Base-by-base conservation (phyloP, 2,329 filamentous ascomycete genomes). In the Xylaria arbuscula region DNA sequence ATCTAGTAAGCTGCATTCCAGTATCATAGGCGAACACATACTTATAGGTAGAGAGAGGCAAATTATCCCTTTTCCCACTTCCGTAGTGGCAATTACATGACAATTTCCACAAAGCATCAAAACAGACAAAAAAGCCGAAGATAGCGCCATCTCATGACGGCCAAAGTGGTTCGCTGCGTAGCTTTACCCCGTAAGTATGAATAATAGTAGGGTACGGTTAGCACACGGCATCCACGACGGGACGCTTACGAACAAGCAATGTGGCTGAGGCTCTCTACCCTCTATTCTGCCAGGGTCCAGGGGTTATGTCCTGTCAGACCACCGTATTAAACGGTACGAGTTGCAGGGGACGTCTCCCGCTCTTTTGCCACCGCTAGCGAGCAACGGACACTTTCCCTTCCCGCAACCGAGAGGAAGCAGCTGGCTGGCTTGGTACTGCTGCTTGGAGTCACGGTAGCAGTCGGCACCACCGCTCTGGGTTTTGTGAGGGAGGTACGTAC, bases 311-410 rank as follows among this genome's bases (percentile, higher is more conserved):
- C 47, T 38, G 34, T 32, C 47, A 24, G 36, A 36, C 15, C 10
- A 45, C 61, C 61, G 66, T 68, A 51, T 58, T 68, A 57, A 58
- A 68, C 66, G 62, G 66, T 17, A 17, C 4, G 32, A 54, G 38
- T 62, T 19, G 22, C 13, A 47, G 59, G 36, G 38, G 24, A 7
- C 6, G 17, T 36, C 10, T 48, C 36, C 50, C 28, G 15, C 45
- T 40, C 22, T 8, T 42, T 47, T 47, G 38, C 50, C 24, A 51
- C 48, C 15, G 40, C 22, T 53, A 45, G 40, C 48, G 38, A 53
- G 55, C 48, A 22, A 55, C 66, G 66, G 66, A 64, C 51, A 24
- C 56, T 45, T 60, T 48, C 32, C 57, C 66, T 54, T 38, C 36
- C 66, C 62, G 62, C 62, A 61, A n/a, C 59, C 54, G 59, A 48